Conservation (phyloP, 2,329 filamentous ascomycete species). For the Fusarium nurragi region DNA sequence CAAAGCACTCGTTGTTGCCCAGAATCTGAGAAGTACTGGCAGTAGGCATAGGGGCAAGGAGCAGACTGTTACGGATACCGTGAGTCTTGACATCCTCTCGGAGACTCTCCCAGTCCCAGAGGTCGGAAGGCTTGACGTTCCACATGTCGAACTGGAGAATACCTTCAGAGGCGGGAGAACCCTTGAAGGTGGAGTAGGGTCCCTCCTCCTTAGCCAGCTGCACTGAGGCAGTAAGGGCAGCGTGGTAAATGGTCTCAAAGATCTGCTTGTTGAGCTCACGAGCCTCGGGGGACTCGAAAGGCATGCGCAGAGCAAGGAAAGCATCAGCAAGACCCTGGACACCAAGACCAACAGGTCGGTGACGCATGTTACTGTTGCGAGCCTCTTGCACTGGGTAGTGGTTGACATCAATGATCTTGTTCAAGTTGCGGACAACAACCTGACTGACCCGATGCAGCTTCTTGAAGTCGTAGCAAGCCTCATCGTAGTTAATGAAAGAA, state of each 20-base stretch:
- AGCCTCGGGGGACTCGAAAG: constrained; percentile 96
- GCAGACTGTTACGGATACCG: constrained; percentile 93
- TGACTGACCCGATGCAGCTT: constrained; percentile 95
- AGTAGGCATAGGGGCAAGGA: constrained; percentile 97
- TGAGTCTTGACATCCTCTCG: constrained; percentile 93
- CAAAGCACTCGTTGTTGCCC: constrained; percentile 99
- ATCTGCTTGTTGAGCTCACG: constrained; percentile 96
- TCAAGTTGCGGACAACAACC: constrained; percentile 93
- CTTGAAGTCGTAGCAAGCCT: constrained; percentile 90
- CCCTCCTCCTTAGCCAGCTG: constrained; percentile 86
- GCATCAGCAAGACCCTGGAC: constrained; percentile 98
- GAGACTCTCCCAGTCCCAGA: constrained; percentile 94
- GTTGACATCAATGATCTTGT: constrained; percentile 98
- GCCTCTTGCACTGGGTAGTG: constrained; percentile 98
- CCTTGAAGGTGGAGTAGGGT: constrained; percentile 88
- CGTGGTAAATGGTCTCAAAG: constrained; percentile 99
- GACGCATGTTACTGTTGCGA: constrained; percentile 94
- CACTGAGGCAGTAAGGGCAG: constrained; percentile 86
- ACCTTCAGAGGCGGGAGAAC: constrained; percentile 92
- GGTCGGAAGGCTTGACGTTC: constrained; percentile 89
- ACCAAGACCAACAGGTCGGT: constrained; percentile 94
- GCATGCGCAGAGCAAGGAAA: constrained; percentile 95
- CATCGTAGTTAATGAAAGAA: constrained; percentile 86
- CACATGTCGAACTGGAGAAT: constrained; percentile 99
- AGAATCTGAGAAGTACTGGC: constrained; percentile 97